Evolutionary conservation across 345 rosid genomes (phyloP).

Genomic region (Pistacia integerrima): DNA sequence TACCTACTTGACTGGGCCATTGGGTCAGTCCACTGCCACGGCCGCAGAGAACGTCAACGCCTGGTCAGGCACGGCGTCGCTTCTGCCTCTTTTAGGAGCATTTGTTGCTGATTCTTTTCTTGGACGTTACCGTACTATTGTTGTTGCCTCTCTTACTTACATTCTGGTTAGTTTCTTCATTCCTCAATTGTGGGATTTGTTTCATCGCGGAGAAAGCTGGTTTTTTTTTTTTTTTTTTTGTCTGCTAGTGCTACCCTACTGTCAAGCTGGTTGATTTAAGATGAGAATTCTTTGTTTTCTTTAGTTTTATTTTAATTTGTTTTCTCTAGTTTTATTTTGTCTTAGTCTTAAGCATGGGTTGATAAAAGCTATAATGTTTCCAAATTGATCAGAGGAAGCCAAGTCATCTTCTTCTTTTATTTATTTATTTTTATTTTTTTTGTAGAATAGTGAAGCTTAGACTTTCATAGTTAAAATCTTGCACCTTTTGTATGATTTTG

Average conservation of each 20-base stretch:
- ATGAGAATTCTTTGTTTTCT: not conserved
- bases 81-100: constrained; percentile 57
- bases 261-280: not conserved
- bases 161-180: constrained; percentile 29
- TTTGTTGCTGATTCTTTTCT: constrained; percentile 51
- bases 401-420: too few relatives aligned
- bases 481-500: not conserved
- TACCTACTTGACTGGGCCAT: constrained; percentile 46
- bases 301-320: not conserved
- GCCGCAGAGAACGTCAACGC: constrained; percentile 55
- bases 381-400: not conserved
- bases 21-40: constrained; percentile 47
- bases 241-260: not conserved
- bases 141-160: constrained; percentile 46
- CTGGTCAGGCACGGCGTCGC: constrained; percentile 48
- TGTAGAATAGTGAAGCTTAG: not conserved
- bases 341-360: too few relatives aligned
- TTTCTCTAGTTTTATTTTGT: not conserved
- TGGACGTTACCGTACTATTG: constrained; percentile 54
- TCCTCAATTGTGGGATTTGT: too few relatives aligned
- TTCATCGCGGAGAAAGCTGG: too few relatives aligned
- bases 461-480: not conserved
- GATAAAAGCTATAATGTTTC: not conserved
- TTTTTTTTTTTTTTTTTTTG: not conserved
- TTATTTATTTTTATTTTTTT: too few relatives aligned